These are phyloP conservation scores for Mucor circinelloides DNA, from an alignment of 371 early-diverging fungal species.

Conservation along the genomic window DNA sequence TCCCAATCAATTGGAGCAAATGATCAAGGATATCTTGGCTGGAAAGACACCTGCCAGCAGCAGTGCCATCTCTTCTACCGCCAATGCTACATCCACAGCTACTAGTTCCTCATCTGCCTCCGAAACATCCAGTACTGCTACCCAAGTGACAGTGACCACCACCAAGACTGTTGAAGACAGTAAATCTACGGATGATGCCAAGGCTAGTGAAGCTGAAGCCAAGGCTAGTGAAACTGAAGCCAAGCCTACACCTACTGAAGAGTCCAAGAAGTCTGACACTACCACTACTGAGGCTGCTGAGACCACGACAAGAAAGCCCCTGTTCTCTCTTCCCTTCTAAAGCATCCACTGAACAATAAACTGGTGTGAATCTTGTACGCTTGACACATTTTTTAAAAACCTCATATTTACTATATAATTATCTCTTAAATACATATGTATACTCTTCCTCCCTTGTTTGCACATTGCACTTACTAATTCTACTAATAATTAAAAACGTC, in stretches of 20 bases:
- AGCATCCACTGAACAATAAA: not conserved
- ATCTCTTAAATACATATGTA: not conserved
- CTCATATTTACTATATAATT: not conserved
- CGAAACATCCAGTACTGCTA: not conserved
- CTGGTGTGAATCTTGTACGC: not conserved
- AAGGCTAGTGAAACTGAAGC: constrained; percentile 3
- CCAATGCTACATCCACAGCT: not conserved
- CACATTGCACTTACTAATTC: not conserved
- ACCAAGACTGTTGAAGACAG: not conserved
- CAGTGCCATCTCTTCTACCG: not conserved
- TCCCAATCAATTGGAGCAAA: not conserved
- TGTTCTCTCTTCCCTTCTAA: not conserved
- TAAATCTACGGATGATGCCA: too few relatives aligned
- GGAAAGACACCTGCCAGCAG: not conserved
- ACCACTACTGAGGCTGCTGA: not conserved
- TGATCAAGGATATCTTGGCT: not conserved
- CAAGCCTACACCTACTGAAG: constrained; percentile 5
- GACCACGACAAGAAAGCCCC: not conserved
- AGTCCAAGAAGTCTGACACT: not conserved
- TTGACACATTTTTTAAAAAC: not conserved
- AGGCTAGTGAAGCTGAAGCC: not conserved
- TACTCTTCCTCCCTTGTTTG: not conserved
- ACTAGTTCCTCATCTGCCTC: constrained; percentile 1
- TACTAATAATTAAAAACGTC: not conserved
- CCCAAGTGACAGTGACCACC: not conserved